These are phyloP conservation scores for Heritiera fomes DNA, from an alignment of 345 rosid species.

Conservation along the genomic window DNA sequence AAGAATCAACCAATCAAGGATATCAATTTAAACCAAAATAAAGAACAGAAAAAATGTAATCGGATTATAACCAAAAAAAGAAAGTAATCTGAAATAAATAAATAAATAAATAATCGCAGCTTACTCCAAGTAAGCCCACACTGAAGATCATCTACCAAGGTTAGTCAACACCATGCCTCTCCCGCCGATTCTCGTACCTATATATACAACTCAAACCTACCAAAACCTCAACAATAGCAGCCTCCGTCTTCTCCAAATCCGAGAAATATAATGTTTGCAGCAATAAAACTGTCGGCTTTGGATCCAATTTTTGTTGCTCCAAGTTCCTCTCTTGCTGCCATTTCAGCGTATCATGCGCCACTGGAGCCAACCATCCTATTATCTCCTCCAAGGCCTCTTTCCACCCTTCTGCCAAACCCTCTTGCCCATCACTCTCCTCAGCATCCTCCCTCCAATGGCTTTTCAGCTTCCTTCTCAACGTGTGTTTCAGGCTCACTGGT, in stretches of 20 bases:
- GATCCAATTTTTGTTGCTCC: conserved; percentile 46
- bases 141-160: too few relatives aligned
- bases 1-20: neutral
- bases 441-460: conserved; percentile 24
- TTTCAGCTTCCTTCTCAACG: conserved; percentile 37
- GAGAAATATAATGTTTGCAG: conserved; percentile 54
- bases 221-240: conserved; percentile 51
- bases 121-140: neutral
- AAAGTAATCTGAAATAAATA: neutral
- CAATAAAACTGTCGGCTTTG: conserved; percentile 41
- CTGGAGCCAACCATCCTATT: conserved; percentile 48
- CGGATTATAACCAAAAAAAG: too few relatives aligned
- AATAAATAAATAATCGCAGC: neutral
- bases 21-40: too few relatives aligned
- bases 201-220: conserved; percentile 54
- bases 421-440: neutral
- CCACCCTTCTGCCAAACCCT: conserved; percentile 40
- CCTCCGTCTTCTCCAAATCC: conserved; percentile 60
- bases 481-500: conserved; percentile 36
- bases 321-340: conserved; percentile 54
- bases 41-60: neutral
- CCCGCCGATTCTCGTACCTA: conserved; percentile 31
- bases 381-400: conserved; percentile 43
- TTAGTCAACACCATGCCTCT: neutral
- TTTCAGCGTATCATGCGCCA: conserved; percentile 52